A percentile compares a stretch with the other conserved stretches of the same genome.
These are phyloP conservation scores for Eucalyptus brandiana DNA, from an alignment of 345 rosid species.

Conservation along the genomic window DNA sequence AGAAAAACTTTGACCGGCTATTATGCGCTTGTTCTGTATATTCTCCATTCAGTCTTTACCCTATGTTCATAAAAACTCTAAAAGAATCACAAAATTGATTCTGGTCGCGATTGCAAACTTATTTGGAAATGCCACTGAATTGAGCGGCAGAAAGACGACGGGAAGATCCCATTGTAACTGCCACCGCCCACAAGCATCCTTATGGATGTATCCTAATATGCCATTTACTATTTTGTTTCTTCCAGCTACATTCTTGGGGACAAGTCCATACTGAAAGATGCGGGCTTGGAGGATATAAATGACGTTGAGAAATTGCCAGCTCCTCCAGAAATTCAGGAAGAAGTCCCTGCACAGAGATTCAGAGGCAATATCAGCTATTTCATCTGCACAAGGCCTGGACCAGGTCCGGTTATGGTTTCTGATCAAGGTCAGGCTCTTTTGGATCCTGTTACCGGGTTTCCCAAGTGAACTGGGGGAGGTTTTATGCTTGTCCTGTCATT, in stretches of 20 bases:
- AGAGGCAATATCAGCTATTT: slow-evolving; percentile 73
- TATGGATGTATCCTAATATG: not conserved
- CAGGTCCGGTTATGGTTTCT: slow-evolving; percentile 63
- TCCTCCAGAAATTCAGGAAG: slow-evolving; percentile 51
- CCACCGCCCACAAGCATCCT: not conserved
- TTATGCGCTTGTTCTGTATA: not conserved
- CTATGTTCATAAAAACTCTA: not conserved
- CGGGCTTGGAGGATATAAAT: slow-evolving; percentile 43
- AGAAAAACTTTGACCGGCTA: not conserved
- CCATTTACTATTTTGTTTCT: not conserved
- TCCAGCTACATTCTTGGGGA: slow-evolving; percentile 76
- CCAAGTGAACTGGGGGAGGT: slow-evolving; percentile 15
- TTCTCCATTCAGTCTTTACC: not conserved
- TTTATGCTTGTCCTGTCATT: slow-evolving; percentile 15
- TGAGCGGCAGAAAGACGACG: not conserved
- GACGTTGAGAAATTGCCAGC: slow-evolving; percentile 42
- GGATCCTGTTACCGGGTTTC: slow-evolving; percentile 54
- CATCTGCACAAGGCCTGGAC: slow-evolving; percentile 86
- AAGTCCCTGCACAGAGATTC: slow-evolving; percentile 32
- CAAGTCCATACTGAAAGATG: slow-evolving; percentile 70
- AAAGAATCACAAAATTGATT: not conserved
- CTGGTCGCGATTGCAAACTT: not conserved
- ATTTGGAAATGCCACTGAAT: not conserved
- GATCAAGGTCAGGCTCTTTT: slow-evolving; percentile 62
- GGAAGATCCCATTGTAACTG: not conserved